Evolutionary conservation across 345 rosid species (phyloP).

Genomic region (Eutrema japonicum): DNA sequence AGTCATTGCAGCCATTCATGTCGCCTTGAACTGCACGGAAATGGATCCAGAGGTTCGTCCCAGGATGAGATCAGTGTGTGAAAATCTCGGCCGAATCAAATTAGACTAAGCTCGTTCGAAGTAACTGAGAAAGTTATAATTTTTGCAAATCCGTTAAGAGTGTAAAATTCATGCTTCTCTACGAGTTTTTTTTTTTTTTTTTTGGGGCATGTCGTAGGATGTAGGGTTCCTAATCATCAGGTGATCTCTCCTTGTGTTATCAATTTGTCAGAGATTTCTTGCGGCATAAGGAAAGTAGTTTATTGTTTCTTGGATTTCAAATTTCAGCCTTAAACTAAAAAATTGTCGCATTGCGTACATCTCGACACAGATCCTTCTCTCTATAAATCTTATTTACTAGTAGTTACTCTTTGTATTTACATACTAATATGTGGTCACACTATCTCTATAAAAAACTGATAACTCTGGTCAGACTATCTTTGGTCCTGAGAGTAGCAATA

Average conservation of each 20-base stretch:
- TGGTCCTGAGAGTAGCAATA: slow-evolving; percentile 7
- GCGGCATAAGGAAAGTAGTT: neutral
- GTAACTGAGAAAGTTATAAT: neutral
- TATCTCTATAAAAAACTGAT: too few species aligned
- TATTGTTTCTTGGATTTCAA: neutral
- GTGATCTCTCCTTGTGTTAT: neutral
- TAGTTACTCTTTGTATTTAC: too few species aligned
- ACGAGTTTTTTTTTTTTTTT: neutral
- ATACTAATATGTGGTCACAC: too few species aligned
- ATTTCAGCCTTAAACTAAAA: neutral
- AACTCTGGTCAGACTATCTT: neutral
- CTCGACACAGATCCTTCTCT: neutral
- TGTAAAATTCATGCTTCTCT: slow-evolving; percentile 1
- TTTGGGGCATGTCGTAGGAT: neutral
- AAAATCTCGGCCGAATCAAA: slow-evolving; percentile 74
- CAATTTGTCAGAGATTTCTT: neutral
- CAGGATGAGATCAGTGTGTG: slow-evolving; percentile 80
- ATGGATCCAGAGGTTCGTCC: slow-evolving; percentile 91
- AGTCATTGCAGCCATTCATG: slow-evolving; percentile 66
- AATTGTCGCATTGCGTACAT: neutral
- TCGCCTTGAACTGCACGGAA: slow-evolving; percentile 90
- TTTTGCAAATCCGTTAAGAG: neutral
- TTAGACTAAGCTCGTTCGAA: slow-evolving; percentile 35
- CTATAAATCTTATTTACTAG: too few species aligned
- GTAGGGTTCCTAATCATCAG: slow-evolving; percentile 7